Base-by-base conservation (phyloP, 805 yeast genomes). In the Kazachstania taianensis region DNA sequence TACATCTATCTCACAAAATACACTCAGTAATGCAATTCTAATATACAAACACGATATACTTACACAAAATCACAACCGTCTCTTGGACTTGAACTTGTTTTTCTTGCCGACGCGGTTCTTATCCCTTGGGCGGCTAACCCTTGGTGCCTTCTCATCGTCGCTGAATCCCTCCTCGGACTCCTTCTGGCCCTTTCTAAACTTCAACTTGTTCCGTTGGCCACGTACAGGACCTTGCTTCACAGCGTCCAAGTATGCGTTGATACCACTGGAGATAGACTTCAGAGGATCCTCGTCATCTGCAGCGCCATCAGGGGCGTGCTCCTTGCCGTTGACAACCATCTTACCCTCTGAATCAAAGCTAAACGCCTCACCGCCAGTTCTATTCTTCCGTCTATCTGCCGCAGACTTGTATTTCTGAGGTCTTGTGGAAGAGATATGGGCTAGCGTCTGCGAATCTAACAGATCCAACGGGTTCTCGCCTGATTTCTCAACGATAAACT, bases 221-320 rank as follows among this genome's bases (percentile, higher is more conserved):
- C 95, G 79, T 3, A 86, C 76, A 20, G 97, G 97, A 17, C 92
- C 96, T 49, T 81, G 82, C 57, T 75, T 80, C 17, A 92, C 85
- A 5, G 98, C 98, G 43, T 86, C 96, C 45, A 86, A 73, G 57
- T 92, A 92, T 0, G 96, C 97, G 53, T 82, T 82, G 45, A 89
- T 73, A 13, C 96, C 94, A 31, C 62, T 62, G 4, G 70, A 63
- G 27, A 67, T 61, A 12, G 66, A 44, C 36, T 57, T 53, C 40
- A 70, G 55, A 38, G 70, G 73, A 49, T 74, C 80, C 30, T 68
- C 69, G 3, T 61, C 72, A 16, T 48, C 48, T 20, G 44, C 53
- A 4, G 10, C 33, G 25, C 25, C 25, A n/a, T 22, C 25, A 15
- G 18, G 19, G 6, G 13, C n/a, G 15, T 44, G 51, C 38, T 44